A percentile compares a stretch with the other conserved stretches of the same genome.
Conservation (phyloP, 495 filamentous ascomycete species). For the Trichoderma parareesei region DNA sequence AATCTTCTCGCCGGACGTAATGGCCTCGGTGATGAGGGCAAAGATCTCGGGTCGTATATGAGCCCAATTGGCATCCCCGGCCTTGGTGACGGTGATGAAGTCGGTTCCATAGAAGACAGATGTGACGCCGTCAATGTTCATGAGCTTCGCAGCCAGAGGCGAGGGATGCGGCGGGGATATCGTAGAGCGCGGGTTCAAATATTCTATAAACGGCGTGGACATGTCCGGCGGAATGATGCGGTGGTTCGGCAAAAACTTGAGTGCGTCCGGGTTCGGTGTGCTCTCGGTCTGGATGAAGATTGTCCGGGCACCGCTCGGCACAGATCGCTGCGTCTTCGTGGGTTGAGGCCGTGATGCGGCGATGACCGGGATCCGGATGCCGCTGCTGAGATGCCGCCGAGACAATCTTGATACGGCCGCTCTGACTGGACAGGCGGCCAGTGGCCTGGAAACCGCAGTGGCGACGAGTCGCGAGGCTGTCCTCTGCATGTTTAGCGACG, state of each 20-base stretch:
- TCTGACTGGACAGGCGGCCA: not conserved
- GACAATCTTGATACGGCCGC: not conserved
- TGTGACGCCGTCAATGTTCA: constrained; percentile 86
- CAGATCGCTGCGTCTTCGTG: constrained; percentile 10
- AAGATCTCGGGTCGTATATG: constrained; percentile 94
- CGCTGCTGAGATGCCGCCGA: constrained; percentile 7
- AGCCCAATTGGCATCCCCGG: constrained; percentile 79
- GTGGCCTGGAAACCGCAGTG: not conserved
- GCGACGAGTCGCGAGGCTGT: not conserved
- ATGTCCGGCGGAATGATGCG: constrained; percentile 67
- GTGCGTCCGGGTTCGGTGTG: constrained; percentile 83
- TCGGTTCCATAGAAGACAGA: constrained; percentile 92
- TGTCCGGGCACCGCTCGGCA: constrained; percentile 46
- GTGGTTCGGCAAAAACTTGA: constrained; percentile 92
- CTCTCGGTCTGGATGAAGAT: constrained; percentile 97
- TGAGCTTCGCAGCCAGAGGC: constrained; percentile 79
- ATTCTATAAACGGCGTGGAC: constrained; percentile 76
- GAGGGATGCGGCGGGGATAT: constrained; percentile 85
- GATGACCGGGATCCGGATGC: constrained; percentile 5
- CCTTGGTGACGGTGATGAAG: constrained; percentile 94
- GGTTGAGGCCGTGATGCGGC: constrained; percentile 18
- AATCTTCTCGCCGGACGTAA: constrained; percentile 73
- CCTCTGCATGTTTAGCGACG: not conserved
- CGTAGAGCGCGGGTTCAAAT: constrained; percentile 78
- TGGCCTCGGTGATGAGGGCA: constrained; percentile 83